A percentile compares a stretch with the other conserved stretches of the same genome.
Evolutionary conservation across 495 filamentous ascomycete species (phyloP).

Genomic region (Annulohypoxylon moriforme): DNA sequence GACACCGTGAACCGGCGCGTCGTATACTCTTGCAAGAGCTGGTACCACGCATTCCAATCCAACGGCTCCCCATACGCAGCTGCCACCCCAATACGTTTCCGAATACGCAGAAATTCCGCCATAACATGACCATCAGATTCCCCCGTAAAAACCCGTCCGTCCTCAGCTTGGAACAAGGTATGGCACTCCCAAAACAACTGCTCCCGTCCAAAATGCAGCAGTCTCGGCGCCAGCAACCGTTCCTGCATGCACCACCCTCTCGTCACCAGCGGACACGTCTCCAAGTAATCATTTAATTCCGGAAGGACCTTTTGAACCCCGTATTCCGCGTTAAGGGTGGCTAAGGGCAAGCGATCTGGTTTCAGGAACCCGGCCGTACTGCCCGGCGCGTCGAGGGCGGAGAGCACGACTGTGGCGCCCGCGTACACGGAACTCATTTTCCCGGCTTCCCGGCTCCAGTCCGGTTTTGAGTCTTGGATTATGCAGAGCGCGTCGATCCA

Average conservation of each 20-base stretch:
- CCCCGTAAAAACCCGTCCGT: slow-evolving; percentile 13
- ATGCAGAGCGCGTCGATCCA: slow-evolving; percentile 55
- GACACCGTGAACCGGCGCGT: slow-evolving; percentile 32
- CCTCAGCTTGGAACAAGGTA: slow-evolving; percentile 27
- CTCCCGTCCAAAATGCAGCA: slow-evolving; percentile 36
- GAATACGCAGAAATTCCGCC: slow-evolving; percentile 23
- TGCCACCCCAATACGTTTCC: slow-evolving; percentile 28
- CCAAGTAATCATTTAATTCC: slow-evolving; percentile 28
- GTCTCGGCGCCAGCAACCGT: slow-evolving; percentile 24
- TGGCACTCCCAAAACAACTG: slow-evolving; percentile 44
- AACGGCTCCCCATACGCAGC: slow-evolving; percentile 10
- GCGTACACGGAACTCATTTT: slow-evolving; percentile 44
- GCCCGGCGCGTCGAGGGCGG: slow-evolving; percentile 26
- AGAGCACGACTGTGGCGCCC: slow-evolving; percentile 36
- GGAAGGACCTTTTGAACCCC: slow-evolving; percentile 34
- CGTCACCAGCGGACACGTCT: slow-evolving; percentile 39
- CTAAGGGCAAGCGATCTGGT: slow-evolving; percentile 7
- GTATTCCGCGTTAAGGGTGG: slow-evolving; percentile 19
- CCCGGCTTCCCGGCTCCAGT: slow-evolving; percentile 39
- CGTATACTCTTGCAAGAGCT: slow-evolving; percentile 42
- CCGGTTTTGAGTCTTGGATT: slow-evolving; percentile 41
- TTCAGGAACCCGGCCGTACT: slow-evolving; percentile 37
- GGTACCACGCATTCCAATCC: slow-evolving; percentile 35
- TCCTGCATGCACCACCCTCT: slow-evolving; percentile 45
- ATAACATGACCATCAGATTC: slow-evolving; percentile 21